Evolutionary conservation across 129 eudicot genomes (phyloP).

Genomic region (Glebionis coronaria): DNA sequence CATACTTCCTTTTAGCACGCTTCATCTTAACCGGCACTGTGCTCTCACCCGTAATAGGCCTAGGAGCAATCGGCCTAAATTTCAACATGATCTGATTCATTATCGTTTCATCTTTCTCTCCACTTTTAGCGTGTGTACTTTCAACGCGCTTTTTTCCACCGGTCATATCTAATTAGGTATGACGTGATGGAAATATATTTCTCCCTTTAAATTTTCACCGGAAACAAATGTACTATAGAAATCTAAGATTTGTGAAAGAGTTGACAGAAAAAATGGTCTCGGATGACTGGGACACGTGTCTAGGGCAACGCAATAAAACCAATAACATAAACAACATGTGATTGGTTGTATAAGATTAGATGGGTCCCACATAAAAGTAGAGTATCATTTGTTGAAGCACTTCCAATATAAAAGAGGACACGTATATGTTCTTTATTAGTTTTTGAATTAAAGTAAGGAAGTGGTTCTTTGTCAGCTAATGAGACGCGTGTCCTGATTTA

Average conservation of each 20-base stretch:
- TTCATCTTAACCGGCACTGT: constrained; percentile 16
- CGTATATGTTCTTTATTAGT: constrained; percentile 16
- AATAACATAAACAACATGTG: not conserved
- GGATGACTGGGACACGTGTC: constrained; percentile 52
- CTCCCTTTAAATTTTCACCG: constrained; percentile 18
- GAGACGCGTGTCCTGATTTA: constrained; percentile 26
- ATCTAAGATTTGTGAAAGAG: too few species aligned
- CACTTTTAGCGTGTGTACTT: constrained; percentile 8
- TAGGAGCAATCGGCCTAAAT: constrained; percentile 75
- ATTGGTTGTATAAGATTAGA: constrained; percentile 29
- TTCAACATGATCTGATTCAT: constrained; percentile 59
- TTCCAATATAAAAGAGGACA: constrained; percentile 29
- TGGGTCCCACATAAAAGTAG: constrained; percentile 25
- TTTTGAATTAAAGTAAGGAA: constrained; percentile 16
- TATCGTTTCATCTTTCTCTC: constrained; percentile 30
- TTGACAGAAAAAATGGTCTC: constrained; percentile 19
- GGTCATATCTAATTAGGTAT: constrained; percentile 17
- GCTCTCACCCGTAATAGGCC: constrained; percentile 29
- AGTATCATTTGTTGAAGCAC: constrained; percentile 36
- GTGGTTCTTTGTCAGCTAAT: constrained; percentile 28
- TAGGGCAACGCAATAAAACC: constrained; percentile 32
- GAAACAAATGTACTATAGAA: constrained; percentile 16
- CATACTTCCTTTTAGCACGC: constrained; percentile 47
- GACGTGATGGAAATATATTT: not conserved
- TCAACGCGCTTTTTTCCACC: constrained; percentile 15